These are phyloP conservation scores for Sclerotinia nivalis DNA, from an alignment of 2,329 filamentous ascomycete species.

Conservation along the genomic window DNA sequence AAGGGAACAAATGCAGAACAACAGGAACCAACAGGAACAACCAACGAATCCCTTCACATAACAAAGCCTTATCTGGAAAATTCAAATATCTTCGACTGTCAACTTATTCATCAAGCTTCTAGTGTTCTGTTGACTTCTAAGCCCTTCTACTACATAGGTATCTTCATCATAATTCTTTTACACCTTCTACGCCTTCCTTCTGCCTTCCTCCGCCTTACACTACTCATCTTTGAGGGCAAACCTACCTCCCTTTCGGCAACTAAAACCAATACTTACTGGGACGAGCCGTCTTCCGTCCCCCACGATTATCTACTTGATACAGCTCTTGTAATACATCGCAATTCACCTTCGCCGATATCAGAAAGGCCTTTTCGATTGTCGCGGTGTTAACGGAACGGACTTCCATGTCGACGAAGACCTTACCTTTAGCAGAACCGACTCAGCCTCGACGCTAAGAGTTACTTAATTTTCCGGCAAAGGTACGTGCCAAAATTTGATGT, in stretches of 20 bases:
- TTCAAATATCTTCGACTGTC: not conserved
- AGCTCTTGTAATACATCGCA: not conserved
- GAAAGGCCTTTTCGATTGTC: conserved; percentile 6
- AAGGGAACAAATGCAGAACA: conserved; percentile 2
- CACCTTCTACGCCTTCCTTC: not conserved
- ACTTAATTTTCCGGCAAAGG: not conserved
- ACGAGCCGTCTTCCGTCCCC: conserved; percentile 7
- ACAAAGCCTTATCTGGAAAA: not conserved
- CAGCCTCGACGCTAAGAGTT: not conserved
- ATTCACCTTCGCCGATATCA: not conserved
- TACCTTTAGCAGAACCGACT: conserved; percentile 5
- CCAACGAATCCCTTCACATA: not conserved
- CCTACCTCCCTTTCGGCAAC: not conserved
- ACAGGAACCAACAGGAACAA: not conserved
- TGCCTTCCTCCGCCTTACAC: not conserved
- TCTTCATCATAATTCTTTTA: not conserved
- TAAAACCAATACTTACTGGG: conserved; percentile 1
- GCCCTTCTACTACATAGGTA: no score
- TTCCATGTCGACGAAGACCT: conserved; percentile 12
- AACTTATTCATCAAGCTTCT: not conserved
- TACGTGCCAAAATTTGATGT: not conserved
- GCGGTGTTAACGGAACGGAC: not conserved
- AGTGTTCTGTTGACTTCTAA: not conserved
- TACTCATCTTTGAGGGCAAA: not conserved
- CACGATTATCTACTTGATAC: not conserved